Base-by-base conservation (phyloP, 345 rosid species). In the Durio zibethinus region DNA sequence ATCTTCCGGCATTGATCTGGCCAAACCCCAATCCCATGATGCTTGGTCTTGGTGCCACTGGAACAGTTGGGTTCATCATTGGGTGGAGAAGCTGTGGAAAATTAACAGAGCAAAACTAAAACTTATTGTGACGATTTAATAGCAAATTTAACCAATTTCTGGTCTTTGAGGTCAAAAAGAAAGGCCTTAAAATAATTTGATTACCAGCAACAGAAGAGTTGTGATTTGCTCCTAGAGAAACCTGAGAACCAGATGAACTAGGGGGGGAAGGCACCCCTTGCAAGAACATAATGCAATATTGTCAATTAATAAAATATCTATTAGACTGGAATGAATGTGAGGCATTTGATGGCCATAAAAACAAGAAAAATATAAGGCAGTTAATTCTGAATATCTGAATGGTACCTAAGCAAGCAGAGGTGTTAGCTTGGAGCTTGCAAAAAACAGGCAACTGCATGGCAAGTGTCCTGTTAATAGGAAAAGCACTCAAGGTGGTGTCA, bases 381-480 rank as follows among this genome's bases (percentile, higher is more conserved):
- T 33, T 23, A 16, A 25, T 74, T 57, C 33, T 27, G 42, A 47
- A 69, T 18, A 35, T 23, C 40, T 36, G 36, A 33, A n/a, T 10
- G 29, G 8, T 82, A 90, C 91, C 90, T 79, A 91, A 81, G 85
- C 98, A 93, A 79, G 77, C n/a, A 53, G 93, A 84, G 74, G 66
- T 71, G 75, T 86, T 78, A 8, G 82, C 81, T 42, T 71, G 84
- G 79, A 91, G 81, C 57, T 70, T 69, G 79, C 98, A 94, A 76
- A 88, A 90, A 2, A 23, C 76, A 53, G 97, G 93, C 52, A 94
- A 85, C 80, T 87, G 83, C 59, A 85, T 76, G 25, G 97, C 93
- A 12, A 91, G 86, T 7, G 95, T 89, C 68, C 77, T 80, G 82
- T 93, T 93, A 38, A 94, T 83, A 10, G 97, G 95, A 75, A 88